A percentile compares a stretch with the other conserved stretches of the same genome.
phyloP scores from a whole-genome alignment of 2,329 filamentous ascomycete genomes.

The Colletotrichum eremochloae region DNA sequence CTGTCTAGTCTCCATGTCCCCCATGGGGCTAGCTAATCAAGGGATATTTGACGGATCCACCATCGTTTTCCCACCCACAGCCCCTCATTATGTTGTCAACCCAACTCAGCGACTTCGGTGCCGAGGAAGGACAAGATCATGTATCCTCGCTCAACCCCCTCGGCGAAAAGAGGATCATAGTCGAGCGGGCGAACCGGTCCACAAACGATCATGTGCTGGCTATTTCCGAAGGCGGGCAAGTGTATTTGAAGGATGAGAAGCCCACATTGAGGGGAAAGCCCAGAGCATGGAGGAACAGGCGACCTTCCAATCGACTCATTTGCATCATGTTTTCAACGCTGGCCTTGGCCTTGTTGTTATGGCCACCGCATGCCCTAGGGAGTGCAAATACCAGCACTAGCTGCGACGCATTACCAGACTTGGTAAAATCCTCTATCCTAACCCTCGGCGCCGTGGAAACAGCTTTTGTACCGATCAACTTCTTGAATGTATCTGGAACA shows the following conservation, averaged over 20 bases:
- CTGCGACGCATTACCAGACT: not conserved
- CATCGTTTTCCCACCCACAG: not conserved
- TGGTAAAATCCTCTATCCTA: not conserved
- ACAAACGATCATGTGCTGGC: not conserved
- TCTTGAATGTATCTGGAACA: conserved; percentile 4
- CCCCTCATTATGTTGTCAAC: not conserved
- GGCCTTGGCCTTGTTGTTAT: conserved; percentile 1
- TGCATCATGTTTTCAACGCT: conserved; percentile 28
- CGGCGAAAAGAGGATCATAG: not conserved
- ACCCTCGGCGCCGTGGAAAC: not conserved
- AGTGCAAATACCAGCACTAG: not conserved
- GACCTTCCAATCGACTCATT: not conserved
- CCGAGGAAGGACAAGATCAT: conserved; percentile 5
- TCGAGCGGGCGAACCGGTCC: not conserved
- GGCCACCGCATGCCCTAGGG: not conserved
- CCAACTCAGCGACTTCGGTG: not conserved
- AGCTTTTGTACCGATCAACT: not conserved
- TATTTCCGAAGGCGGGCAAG: too few relatives aligned
- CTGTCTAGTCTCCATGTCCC: not conserved
- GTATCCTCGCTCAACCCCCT: not conserved
- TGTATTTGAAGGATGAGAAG: not conserved
- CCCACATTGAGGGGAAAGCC: too few relatives aligned
- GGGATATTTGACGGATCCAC: not conserved
- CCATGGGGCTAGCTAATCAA: not conserved
- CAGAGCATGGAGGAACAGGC: not conserved